phyloP scores from a whole-genome alignment of 2,329 filamentous ascomycete genomes.

The Cercospora sojina region DNA sequence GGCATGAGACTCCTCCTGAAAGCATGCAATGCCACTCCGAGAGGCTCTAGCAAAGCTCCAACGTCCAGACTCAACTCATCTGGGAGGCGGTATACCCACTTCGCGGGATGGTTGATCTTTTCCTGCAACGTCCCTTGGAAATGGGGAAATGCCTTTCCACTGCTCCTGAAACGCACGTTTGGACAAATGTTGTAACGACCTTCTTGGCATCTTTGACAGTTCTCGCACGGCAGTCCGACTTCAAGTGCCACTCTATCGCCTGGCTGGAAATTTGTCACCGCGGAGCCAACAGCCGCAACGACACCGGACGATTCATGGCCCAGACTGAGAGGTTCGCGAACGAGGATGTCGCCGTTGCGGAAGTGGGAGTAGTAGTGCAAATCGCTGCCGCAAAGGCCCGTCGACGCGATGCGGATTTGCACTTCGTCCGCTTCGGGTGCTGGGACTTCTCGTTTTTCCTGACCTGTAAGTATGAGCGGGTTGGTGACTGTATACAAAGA shows the following conservation, averaged over 20 bases:
- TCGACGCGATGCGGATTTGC: conserved; percentile 63
- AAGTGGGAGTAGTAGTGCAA: conserved; percentile 85
- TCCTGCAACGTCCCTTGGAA: conserved; percentile 65
- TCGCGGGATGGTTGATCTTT: conserved; percentile 60
- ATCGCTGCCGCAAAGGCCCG: conserved; percentile 70
- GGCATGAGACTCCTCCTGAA: conserved; percentile 54
- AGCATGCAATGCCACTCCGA: conserved; percentile 62
- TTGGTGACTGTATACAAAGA: neutral
- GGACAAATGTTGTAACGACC: conserved; percentile 64
- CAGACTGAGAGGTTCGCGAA: conserved; percentile 78
- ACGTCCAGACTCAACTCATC: conserved; percentile 54
- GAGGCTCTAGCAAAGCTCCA: conserved; percentile 60
- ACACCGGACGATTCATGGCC: conserved; percentile 77
- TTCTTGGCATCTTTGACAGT: conserved; percentile 55
- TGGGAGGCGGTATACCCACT: conserved; percentile 60
- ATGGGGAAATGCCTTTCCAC: conserved; percentile 61
- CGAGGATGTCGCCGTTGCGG: conserved; percentile 81
- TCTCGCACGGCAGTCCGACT: conserved; percentile 80
- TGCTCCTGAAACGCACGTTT: conserved; percentile 57
- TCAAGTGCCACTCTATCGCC: conserved; percentile 92
- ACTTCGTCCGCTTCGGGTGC: conserved; percentile 56
- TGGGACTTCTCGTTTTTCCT: conserved; percentile 55
- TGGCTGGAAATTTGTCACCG: conserved; percentile 52
- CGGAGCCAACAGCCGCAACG: conserved; percentile 67
- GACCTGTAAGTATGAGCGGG: conserved; percentile 8